A percentile compares a stretch with the other conserved stretches of the same genome.
Conservation (phyloP, 306 rosid genomes). For the Vigna unguiculata region DNA sequence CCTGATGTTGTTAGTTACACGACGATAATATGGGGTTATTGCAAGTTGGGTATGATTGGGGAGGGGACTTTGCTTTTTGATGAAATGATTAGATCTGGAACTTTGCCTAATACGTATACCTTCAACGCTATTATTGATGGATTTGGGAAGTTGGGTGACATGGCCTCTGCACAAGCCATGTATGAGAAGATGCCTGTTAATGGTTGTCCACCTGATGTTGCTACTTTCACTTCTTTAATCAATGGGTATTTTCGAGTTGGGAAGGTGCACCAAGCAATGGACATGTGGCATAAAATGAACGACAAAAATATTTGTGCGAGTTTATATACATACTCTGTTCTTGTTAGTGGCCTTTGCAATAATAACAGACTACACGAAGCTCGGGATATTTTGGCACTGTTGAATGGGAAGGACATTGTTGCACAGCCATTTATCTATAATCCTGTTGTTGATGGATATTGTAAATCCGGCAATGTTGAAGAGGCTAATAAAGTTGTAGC, state of each 20-base stretch:
- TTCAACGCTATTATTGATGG: slow-evolving; percentile 13
- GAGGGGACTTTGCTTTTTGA: neutral
- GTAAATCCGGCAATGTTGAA: slow-evolving; percentile 17
- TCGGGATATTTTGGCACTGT: slow-evolving; percentile 7
- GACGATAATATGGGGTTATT: slow-evolving; percentile 1
- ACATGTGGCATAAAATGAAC: slow-evolving; percentile 19
- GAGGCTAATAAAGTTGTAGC: slow-evolving; percentile 24
- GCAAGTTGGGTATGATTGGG: slow-evolving; percentile 4
- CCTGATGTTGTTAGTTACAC: slow-evolving; percentile 22
- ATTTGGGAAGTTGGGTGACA: slow-evolving; percentile 17
- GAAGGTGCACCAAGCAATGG: slow-evolving; percentile 1
- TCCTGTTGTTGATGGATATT: slow-evolving; percentile 26
- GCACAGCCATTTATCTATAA: slow-evolving; percentile 15
- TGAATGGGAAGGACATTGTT: slow-evolving; percentile 17
- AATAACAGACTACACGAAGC: slow-evolving; percentile 4
- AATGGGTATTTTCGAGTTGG: slow-evolving; percentile 25
- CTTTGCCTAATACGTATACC: neutral
- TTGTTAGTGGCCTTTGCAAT: slow-evolving; percentile 24
- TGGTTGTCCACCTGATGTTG: slow-evolving; percentile 23
- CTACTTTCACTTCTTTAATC: slow-evolving; percentile 15
- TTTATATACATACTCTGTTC: slow-evolving; percentile 21
- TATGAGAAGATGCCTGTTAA: neutral
- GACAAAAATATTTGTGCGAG: neutral
- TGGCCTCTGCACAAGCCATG: slow-evolving; percentile 13
- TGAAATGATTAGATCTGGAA: slow-evolving; percentile 19